phyloP scores from a whole-genome alignment of 2,329 filamentous ascomycete genomes.

The Diplodia corticola region DNA sequence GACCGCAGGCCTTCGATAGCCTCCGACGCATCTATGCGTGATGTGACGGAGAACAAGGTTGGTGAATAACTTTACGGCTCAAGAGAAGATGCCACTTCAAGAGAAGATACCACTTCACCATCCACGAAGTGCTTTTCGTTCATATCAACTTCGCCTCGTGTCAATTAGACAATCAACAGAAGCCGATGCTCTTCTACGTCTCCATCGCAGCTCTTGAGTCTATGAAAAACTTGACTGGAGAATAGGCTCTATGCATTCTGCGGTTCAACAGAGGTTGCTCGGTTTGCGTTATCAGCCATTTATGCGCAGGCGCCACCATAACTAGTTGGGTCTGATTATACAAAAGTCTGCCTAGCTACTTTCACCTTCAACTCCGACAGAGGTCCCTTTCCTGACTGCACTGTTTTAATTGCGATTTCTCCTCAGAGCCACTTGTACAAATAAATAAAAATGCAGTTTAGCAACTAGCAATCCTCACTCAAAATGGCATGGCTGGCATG shows the following conservation, averaged over 20 bases:
- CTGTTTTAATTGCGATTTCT: neutral
- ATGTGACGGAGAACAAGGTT: neutral
- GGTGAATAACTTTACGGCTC: slow-evolving; percentile 7
- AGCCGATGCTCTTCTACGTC: neutral
- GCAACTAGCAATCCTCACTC: slow-evolving; percentile 27
- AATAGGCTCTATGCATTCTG: neutral
- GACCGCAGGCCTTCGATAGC: neutral
- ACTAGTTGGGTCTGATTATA: neutral
- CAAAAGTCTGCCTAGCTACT: too few species aligned
- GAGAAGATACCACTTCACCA: neutral
- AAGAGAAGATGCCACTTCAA: too few species aligned
- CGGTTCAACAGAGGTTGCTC: neutral
- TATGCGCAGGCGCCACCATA: neutral
- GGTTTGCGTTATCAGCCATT: too few species aligned
- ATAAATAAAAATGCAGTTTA: neutral
- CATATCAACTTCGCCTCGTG: neutral
- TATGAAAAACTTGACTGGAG: neutral
- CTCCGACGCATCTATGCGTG: slow-evolving; percentile 10
- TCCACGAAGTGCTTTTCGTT: neutral
- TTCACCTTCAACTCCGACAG: neutral
- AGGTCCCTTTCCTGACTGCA: too few species aligned
- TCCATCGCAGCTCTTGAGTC: neutral
- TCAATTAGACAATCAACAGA: slow-evolving; percentile 14
- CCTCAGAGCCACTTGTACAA: neutral
- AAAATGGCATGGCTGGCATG: slow-evolving; percentile 46